Evolutionary conservation across 75 land plant genomes (phyloP), one percentile per base, ranked within the genome.

Genomic region (Isoetes taiwanensis): DNA sequence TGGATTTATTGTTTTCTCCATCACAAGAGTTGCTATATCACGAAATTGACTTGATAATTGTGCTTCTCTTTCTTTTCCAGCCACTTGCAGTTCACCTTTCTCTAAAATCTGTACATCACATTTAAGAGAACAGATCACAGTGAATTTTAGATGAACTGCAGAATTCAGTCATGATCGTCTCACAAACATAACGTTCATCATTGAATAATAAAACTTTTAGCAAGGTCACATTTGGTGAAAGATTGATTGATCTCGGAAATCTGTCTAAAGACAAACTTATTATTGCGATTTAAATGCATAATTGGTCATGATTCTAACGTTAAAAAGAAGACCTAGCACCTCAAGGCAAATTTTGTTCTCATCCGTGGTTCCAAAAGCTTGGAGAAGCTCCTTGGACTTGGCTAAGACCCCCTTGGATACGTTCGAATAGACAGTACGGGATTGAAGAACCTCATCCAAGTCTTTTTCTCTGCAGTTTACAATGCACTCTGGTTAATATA

Each of bases 21-120:
- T 87, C 32, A 93, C 83, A 42, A 93, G 87, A 1, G 85, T 84
- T 32, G 98, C 98, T 68, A 93, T 84, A 67, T 93, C 98, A 27
- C 98, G 79, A 56, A 93, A 93, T 74, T 93, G 98, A 54, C 73
- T 93, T 0, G 79, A 77, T 6, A 83, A 62, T 48, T 88, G 95
- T 11, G 82, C 78, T 23, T 93, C 96, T 52, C 98, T 76, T 62
- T 93, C 98, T 62, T 84, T 93, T 32, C 95, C 95, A 0, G 98
- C 89, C 65, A 93, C 84, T 77, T 93, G 98, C 32, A 93, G 79
- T 67, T 93, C 98, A 26, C 98, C 98, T 77, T 93, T 88, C 19
- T 87, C 85, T 67, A 93, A 60, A 65, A 93, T 88, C 98, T 93
- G 63, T n/a, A 1, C 52, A 32, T 6, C 67, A 72, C 33, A 26